phyloP scores from a whole-genome alignment of 1,284 basidiomycete genomes.

The Apiotrichum veenhuisii region DNA sequence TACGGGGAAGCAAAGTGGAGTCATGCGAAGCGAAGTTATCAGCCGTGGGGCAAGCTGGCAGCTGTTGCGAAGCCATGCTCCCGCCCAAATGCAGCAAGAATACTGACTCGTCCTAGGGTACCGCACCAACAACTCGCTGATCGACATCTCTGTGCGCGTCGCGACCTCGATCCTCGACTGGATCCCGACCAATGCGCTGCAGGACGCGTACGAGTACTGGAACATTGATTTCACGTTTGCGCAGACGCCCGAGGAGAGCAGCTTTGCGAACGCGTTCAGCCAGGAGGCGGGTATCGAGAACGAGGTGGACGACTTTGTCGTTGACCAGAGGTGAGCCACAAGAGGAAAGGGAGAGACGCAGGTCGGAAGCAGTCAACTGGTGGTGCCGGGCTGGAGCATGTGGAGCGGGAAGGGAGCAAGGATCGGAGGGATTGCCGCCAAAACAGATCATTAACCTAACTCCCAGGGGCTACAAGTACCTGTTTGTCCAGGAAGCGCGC shows the following conservation, averaged over 20 bases:
- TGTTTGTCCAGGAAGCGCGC: conserved; percentile 57
- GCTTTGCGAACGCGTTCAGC: conserved; percentile 23
- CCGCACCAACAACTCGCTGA: conserved; percentile 21
- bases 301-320: conserved; percentile 22
- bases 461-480: conserved; percentile 59
- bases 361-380: too few relatives aligned
- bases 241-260: conserved; percentile 20
- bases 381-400: not conserved
- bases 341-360: too few relatives aligned
- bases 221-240: conserved; percentile 26
- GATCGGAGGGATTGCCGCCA: not conserved
- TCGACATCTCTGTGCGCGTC: conserved; percentile 22
- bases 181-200: conserved; percentile 20
- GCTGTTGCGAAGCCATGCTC: too few relatives aligned
- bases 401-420: not conserved
- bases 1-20: too few relatives aligned
- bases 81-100: too few relatives aligned
- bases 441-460: not conserved
- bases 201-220: conserved; percentile 26
- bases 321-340: conserved; percentile 22
- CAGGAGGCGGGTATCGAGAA: conserved; percentile 22
- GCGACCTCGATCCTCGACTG: conserved; percentile 26
- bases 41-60: too few relatives aligned
- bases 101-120: conserved; percentile 9
- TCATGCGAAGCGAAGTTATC: too few relatives aligned